Base-by-base conservation (phyloP, 1,284 basidiomycete genomes). In the Trichosporon ovoides region DNA sequence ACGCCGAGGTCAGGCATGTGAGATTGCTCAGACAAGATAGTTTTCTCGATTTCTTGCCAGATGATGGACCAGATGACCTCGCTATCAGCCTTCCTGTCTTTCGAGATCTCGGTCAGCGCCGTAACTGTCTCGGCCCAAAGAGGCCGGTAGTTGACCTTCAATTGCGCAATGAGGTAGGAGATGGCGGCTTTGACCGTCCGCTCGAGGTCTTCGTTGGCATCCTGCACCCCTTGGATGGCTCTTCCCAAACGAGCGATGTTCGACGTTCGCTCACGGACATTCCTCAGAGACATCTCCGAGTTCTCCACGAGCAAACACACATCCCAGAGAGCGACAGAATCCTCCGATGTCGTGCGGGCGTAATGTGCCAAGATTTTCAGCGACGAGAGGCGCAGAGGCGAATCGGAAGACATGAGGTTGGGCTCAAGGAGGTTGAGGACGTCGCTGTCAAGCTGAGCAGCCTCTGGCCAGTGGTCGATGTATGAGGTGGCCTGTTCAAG, bases 131-230 rank as follows among this genome's bases (percentile, higher is more conserved):
- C 87, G 6, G 83, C 82, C 88, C 92, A 98, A 12, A 95, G 69
- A 0, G 94, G 94, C 34, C 89, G 83, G 49, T 96, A 79, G 72
- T 92, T 92, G 65, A 96, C 87, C 77, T 96, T 96, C 51, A 96
- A 79, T 73, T 96, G 92, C 2, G 70, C 61, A 31, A 74, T 55
- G 24, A 77, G 67, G 53, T 76, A 73, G 4, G 58, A 65, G 37
- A 76, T 53, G 10, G 62, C 59, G 11, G 50, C 36, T n/a, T 46
- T 20, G 11, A 38, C 31, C 3, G 56, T 56, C 2, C n/a, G 13
- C 7, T 18, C 48, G 7, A 54, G 65, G 1, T 63, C 53, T 3
- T 58, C 58, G 12, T 22, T 33, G 52, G 53, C 22, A 59, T 58
- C 36, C 7, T 48, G 43, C 24, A 48, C 43, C 5, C 43, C 43